Evolutionary conservation across 2,329 filamentous ascomycete genomes (phyloP).

Genomic region (Dactylonectria estremocensis): DNA sequence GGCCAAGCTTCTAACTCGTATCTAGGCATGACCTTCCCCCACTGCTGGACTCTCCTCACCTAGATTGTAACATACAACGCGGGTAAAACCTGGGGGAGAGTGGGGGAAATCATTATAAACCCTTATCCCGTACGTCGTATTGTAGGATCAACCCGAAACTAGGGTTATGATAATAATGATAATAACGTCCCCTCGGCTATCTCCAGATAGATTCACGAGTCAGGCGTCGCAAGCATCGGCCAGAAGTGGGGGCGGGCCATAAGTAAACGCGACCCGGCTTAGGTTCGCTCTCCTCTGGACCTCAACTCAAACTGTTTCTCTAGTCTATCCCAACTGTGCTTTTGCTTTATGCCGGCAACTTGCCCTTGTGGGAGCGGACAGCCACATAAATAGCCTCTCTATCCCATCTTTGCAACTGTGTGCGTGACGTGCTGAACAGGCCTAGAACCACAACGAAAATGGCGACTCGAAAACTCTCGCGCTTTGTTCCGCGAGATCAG

Average conservation of each 20-base stretch:
- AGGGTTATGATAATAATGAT: background rate
- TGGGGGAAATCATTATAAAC: too few relatives aligned
- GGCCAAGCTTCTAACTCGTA: too few relatives aligned
- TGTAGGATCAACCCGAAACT: background rate
- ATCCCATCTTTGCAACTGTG: background rate
- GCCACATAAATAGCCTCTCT: too few relatives aligned
- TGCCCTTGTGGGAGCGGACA: too few relatives aligned
- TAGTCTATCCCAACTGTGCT: too few relatives aligned
- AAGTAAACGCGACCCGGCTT: background rate
- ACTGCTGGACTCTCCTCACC: too few relatives aligned
- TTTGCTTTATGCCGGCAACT: too few relatives aligned
- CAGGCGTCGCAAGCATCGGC: background rate
- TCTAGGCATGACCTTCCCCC: too few relatives aligned
- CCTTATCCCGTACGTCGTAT: too few relatives aligned
- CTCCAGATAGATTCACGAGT: background rate
- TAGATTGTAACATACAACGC: too few relatives aligned
- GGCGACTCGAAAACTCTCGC: constrained; percentile 16
- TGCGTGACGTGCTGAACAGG: too few relatives aligned
- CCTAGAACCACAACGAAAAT: background rate
- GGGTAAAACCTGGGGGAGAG: too few relatives aligned
- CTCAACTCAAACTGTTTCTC: constrained; percentile 3
- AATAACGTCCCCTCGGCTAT: background rate
- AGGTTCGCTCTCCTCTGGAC: background rate
- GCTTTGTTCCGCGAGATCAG: constrained; percentile 19
- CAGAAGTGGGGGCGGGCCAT: background rate